Evolutionary conservation across 228 moss, liverwort and hornwort genomes (phyloP), one percentile per base, ranked within the genome.

Genomic region (Sphagnum magellanicum): DNA sequence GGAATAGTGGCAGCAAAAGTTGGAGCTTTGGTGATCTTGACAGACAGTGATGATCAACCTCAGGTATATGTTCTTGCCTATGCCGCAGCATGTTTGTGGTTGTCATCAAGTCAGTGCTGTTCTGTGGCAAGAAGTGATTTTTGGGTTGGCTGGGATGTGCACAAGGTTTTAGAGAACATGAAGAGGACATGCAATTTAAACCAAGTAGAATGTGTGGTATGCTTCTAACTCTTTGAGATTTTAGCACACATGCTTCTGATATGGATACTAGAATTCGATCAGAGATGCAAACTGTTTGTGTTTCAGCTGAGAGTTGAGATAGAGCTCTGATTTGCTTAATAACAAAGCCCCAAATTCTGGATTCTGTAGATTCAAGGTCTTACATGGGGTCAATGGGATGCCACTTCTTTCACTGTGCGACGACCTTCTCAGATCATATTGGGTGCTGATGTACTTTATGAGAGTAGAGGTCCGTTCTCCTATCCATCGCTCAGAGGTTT

Each of bases 1-100:
- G 91, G 94, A 14, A 79, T 91, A 5, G 88, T 91, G 61, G 91
- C 94, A 50, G 91, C 91, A n/a, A 94, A 94, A 88, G 70, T 88
- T 61, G 94, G 94, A 72, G 88, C 83, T 52, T 50, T 72, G 6
- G 94, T 91, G 55, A 82, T 81, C 5, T 61, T 94, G 55, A 94
- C 91, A 47, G 94, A 94, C 79, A 91, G 81, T 50, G 84, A 81
- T 51, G 88, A 83, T 74, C 85, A 83, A 51, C 77, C 83, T 61
- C 81, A 89, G 85, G 92, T 80, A n/a, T 52, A 67, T 8, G 12
- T 55, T 32, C 32, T 32, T 32, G 32, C 32, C 32, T 32, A 32
- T 32, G 3, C 32, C 3, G 32, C 32, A 32, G 32, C 32, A 32
- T 32, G 32, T 1, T 32, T 32, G 32, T 32, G 32, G 32, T 32